A percentile compares a stretch with the other conserved stretches of the same genome.
Conservation (phyloP, 2,329 filamentous ascomycete genomes). For the Colletotrichum camelliae region DNA sequence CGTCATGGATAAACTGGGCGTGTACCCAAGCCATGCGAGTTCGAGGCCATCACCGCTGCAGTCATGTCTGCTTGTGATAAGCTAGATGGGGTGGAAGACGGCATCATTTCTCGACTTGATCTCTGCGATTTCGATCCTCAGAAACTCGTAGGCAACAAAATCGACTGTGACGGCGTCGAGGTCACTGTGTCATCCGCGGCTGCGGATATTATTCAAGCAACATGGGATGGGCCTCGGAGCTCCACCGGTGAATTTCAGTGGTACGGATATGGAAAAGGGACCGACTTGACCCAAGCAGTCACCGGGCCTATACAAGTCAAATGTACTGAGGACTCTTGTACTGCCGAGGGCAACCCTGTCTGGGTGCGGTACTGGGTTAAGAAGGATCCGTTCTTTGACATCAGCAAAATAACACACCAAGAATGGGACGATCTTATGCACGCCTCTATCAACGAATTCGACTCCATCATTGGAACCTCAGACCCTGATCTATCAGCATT, state of each 20-base stretch:
- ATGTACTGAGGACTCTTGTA: not conserved
- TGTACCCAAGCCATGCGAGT: not conserved
- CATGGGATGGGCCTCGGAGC: constrained; percentile 12
- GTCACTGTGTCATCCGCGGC: not conserved
- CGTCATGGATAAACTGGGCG: not conserved
- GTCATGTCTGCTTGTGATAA: constrained; percentile 44
- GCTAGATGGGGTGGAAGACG: constrained; percentile 51
- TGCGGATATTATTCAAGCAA: constrained; percentile 3
- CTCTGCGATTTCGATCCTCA: constrained; percentile 17
- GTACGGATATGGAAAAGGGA: not conserved
- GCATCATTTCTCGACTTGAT: constrained; percentile 38
- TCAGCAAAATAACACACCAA: not conserved
- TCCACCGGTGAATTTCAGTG: not conserved
- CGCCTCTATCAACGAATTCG: constrained; percentile 22
- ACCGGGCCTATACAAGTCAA: constrained; percentile 28
- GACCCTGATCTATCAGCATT: constrained; percentile 34
- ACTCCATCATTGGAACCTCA: constrained; percentile 28
- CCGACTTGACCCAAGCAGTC: constrained; percentile 21
- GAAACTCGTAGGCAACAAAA: not conserved
- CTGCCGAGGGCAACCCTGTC: not conserved
- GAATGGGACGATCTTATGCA: constrained; percentile 17
- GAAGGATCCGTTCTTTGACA: not conserved
- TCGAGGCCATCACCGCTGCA: constrained; percentile 42
- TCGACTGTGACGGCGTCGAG: constrained; percentile 29
- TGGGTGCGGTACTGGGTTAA: not conserved